These are phyloP conservation scores for Penicillium canariense DNA, from an alignment of 495 filamentous ascomycete genomes.

Conservation along the genomic window DNA sequence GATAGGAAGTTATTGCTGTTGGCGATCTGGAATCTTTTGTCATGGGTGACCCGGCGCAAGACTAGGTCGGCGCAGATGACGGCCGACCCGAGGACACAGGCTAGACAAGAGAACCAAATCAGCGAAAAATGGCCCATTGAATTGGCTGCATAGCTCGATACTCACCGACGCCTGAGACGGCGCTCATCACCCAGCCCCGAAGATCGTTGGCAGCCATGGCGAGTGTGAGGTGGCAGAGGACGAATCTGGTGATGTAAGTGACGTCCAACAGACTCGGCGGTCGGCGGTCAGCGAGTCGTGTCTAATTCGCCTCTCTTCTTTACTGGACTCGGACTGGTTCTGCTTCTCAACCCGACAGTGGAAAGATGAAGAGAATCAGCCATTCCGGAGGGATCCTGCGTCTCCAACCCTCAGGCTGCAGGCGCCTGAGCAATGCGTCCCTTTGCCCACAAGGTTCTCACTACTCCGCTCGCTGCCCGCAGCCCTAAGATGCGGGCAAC, in stretches of 20 bases:
- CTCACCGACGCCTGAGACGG: constrained; percentile 76
- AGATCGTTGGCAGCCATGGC: constrained; percentile 68
- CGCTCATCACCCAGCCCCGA: constrained; percentile 90
- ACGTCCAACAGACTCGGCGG: constrained; percentile 11
- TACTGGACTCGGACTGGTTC: neutral
- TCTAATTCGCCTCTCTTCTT: neutral
- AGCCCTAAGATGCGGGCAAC: neutral
- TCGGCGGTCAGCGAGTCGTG: constrained; percentile 6
- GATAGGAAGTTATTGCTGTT: constrained; percentile 86
- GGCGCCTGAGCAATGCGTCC: constrained; percentile 7
- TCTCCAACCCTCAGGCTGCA: neutral
- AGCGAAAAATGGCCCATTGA: neutral
- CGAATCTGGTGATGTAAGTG: constrained; percentile 20
- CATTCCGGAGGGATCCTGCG: neutral
- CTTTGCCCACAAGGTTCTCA: constrained; percentile 22
- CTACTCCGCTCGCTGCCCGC: neutral
- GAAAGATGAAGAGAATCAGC: neutral
- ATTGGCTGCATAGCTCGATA: neutral
- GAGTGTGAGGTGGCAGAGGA: constrained; percentile 17
- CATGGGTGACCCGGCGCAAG: constrained; percentile 65
- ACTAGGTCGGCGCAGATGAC: constrained; percentile 86
- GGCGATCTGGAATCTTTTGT: constrained; percentile 79
- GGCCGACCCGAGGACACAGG: constrained; percentile 74
- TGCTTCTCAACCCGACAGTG: neutral
- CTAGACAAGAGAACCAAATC: constrained; percentile 39